Evolutionary conservation across 495 filamentous ascomycete genomes (phyloP), one percentile per base, ranked within the genome.

Genomic region (Podospora australis): DNA sequence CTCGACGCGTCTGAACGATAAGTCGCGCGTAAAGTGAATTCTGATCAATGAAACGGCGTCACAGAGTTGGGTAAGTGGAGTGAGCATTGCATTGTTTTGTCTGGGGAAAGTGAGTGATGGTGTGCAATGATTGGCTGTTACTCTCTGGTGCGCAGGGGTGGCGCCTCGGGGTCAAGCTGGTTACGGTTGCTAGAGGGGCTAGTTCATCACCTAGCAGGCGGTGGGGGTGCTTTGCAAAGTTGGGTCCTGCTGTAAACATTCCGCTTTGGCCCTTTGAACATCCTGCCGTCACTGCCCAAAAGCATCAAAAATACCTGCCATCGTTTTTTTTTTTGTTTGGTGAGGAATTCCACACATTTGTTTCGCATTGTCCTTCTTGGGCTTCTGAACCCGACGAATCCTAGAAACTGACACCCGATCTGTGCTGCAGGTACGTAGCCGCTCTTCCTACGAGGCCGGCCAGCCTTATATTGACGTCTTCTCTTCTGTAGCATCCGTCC

Each of bases 111-210:
- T 13, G 5, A 19, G 22, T 46, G 41, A 38, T 34, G 44, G 26
- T 35, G 17, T 23, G 28, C n/a, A 9, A 6, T 10, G 38, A 9
- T 23, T 41, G 46, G 54, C 54, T 59, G 49, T 48, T 17, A 6
- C 9, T 10, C 17, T 34, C 35, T 52, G 24, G 3, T 14, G n/a
- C 9, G 21, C 29, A n/a, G 34, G n/a, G 20, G 42, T 9, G 8
- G 3, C 20, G 19, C 16, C 34, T 24, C 9, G 26, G 23, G 46
- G 39, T 28, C 23, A 23, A 29, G 39, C 39, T n/a, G 16, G 17
- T 47, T n/a, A 39, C 35, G 49, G 52, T 59, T 59, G 52, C 52
- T 51, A 24, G 55, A 54, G 55, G 51, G 52, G 52, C 52, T 25
- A 48, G 22, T 43, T 50, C 43, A 48, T 55, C 48, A 35, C 52